These are phyloP conservation scores for Zasmidium angulare DNA, from an alignment of 2,329 filamentous ascomycete species.

Conservation along the genomic window DNA sequence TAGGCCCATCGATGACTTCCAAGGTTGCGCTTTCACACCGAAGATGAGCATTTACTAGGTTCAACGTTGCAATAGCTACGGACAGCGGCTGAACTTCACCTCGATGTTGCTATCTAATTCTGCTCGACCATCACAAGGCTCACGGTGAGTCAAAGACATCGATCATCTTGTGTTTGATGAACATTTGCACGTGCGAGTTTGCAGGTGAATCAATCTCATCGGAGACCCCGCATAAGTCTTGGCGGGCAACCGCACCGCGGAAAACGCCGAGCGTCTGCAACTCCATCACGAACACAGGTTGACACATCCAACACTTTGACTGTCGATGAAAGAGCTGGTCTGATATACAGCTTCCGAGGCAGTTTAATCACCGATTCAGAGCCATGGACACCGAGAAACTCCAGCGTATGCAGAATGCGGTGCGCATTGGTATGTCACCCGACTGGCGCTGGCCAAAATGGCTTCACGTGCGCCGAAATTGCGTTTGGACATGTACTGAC, in stretches of 20 bases:
- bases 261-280: neutral
- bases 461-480: neutral
- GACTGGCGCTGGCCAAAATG: neutral
- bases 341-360: slow-evolving; percentile 21
- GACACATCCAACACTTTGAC: slow-evolving; percentile 3
- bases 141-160: no score
- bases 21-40: no score
- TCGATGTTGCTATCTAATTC: no score
- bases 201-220: neutral
- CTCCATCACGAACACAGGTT: neutral
- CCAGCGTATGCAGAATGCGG: slow-evolving; percentile 64
- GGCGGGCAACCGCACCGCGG: neutral
- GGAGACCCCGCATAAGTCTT: neutral
- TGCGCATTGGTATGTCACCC: slow-evolving; percentile 66
- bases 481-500: slow-evolving; percentile 25
- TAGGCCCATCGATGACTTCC: no score
- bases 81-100: no score
- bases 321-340: slow-evolving; percentile 26
- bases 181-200: no score
- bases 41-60: no score
- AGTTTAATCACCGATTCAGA: slow-evolving; percentile 3
- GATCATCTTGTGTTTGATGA: no score
- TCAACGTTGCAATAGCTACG: no score
- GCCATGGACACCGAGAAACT: slow-evolving; percentile 66
- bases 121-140: no score